These are phyloP conservation scores for Metarhizium rileyi DNA, from an alignment of 2,329 filamentous ascomycete genomes.

Conservation along the genomic window DNA sequence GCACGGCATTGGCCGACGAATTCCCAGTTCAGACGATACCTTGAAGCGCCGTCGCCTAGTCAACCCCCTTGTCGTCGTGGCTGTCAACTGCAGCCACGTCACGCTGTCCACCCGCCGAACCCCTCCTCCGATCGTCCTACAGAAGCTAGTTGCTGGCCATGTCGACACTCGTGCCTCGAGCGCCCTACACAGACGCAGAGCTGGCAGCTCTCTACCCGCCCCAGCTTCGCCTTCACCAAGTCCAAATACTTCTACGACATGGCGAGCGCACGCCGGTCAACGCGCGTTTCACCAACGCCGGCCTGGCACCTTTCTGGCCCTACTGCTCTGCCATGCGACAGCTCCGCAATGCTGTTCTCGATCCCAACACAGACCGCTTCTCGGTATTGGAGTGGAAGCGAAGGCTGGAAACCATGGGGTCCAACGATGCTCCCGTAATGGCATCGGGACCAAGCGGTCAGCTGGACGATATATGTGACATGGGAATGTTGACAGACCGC, in stretches of 20 bases:
- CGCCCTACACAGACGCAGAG: conserved; percentile 73
- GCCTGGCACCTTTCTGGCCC: conserved; percentile 67
- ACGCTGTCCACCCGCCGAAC: no score
- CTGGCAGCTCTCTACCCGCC: conserved; percentile 72
- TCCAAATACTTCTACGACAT: conserved; percentile 77
- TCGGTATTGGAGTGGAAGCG: conserved; percentile 52
- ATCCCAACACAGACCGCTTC: conserved; percentile 28
- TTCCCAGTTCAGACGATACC: no score
- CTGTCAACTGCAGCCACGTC: no score
- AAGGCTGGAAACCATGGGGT: conserved; percentile 73
- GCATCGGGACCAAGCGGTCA: conserved; percentile 59
- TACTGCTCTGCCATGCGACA: conserved; percentile 74
- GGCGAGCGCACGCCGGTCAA: conserved; percentile 78
- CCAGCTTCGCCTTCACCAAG: conserved; percentile 71
- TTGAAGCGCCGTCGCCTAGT: no score
- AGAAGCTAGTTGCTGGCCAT: conserved; percentile 35
- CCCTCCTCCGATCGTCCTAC: not conserved
- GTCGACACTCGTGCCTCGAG: conserved; percentile 66
- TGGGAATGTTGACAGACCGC: conserved; percentile 65
- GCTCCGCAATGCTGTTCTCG: conserved; percentile 46
- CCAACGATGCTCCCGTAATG: conserved; percentile 57
- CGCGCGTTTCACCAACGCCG: conserved; percentile 75
- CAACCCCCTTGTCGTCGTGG: no score
- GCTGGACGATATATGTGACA: conserved; percentile 73
- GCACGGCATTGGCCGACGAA: no score